Evolutionary conservation across 2,329 filamentous ascomycete genomes (phyloP), one percentile per base, ranked within the genome.

Genomic region (Endoconidiophora polonica): DNA sequence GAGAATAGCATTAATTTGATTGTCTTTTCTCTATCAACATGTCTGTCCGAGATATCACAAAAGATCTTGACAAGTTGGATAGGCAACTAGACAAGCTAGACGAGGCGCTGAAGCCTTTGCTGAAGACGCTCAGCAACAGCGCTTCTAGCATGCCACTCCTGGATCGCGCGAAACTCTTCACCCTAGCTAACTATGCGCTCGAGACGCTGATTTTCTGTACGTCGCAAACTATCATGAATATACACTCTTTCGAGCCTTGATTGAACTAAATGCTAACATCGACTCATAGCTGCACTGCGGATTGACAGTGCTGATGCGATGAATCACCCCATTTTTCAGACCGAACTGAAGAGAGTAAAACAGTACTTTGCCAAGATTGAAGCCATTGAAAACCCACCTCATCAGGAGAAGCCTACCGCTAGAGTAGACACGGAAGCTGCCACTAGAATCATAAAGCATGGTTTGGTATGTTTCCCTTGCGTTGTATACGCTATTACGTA

Each of bases 311-410:
- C 81, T 26, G 76, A 94, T 59, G 81, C 84, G n/a, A 86, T 83
- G 62, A 73, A 83, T 48, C 90, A 96, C 61, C 75, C 85, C 24
- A 77, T 98, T 53, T 91, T 86, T 65, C 74, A 74, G 53, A 56
- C 55, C 5, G 91, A 98, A 68, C 74, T 98, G 55, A 81, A 78
- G 52, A 79, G 91, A 51, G 81, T 96, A 49, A 86, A 81, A 63
- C 83, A 87, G 61, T 96, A 96, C 64, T 94, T 94, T 65, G 78
- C 76, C 53, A 98, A 96, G 68, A 90, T 96, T 62, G 86, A 91
- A 60, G 69, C 71, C 12, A 74, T 78, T 2, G 87, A 95, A 64
- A 73, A 70, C 5, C 74, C 76, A 1, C 71, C 73, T 3, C 12
- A 18, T 14, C 26, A 33, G 5, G 47, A 50, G 33, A 43, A 46